A percentile compares a stretch with the other conserved stretches of the same genome.
phyloP scores from a whole-genome alignment of 495 filamentous ascomycete genomes.

The Neurospora cerealis region DNA sequence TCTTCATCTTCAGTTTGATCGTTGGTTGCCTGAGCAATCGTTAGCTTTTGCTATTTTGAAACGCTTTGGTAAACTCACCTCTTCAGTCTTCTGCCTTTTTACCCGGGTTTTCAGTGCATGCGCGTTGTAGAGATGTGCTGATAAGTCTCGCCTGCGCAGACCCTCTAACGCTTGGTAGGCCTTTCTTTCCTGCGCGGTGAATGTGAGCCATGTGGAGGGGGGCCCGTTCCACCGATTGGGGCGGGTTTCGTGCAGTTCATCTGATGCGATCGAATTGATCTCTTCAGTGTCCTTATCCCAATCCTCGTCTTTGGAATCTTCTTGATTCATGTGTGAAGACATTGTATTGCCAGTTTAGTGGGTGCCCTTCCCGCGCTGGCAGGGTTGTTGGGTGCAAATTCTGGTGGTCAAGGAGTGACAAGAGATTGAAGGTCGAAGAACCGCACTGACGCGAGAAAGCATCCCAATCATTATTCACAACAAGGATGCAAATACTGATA shows the following conservation, averaged over 20 bases:
- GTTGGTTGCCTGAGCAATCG: conserved; percentile 50
- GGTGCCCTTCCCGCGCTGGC: background rate
- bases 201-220: conserved; percentile 46
- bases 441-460: background rate
- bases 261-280: conserved; percentile 18
- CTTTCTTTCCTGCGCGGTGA: conserved; percentile 49
- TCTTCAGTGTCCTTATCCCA: conserved; percentile 16
- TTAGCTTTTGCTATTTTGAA: conserved; percentile 36
- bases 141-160: conserved; percentile 50
- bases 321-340: background rate
- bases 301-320: background rate
- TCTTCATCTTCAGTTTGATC: conserved; percentile 19
- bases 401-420: background rate
- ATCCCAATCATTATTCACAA: background rate
- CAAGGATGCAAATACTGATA: background rate
- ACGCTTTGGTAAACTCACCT: conserved; percentile 4
- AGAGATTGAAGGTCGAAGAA: background rate
- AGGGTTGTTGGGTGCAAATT: background rate
- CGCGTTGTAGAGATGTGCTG: conserved; percentile 67
- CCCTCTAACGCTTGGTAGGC: conserved; percentile 48
- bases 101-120: conserved; percentile 45
- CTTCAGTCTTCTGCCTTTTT: conserved; percentile 17
- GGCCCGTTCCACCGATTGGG: conserved; percentile 46
- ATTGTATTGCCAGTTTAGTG: background rate
- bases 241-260: conserved; percentile 27